phyloP scores from a whole-genome alignment of 2,329 filamentous ascomycete genomes.

The Talaromyces islandicus region DNA sequence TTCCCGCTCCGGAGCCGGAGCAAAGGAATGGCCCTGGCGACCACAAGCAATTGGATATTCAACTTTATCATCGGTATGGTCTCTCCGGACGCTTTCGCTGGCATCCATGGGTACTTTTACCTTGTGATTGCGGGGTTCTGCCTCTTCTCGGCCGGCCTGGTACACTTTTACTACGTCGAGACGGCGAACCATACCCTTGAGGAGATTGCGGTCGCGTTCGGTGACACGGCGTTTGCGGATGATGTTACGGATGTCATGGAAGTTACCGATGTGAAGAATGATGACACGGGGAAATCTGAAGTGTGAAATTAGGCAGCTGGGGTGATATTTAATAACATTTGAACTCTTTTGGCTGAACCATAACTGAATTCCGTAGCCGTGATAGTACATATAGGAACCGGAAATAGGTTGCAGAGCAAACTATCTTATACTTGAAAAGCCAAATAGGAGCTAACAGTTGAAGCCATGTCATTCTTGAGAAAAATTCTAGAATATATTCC shows the following conservation, averaged over 20 bases:
- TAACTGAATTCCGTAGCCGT: no score
- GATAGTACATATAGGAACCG: no score
- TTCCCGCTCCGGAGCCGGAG: conserved; percentile 31
- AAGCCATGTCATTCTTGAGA: no score
- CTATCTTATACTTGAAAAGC: no score
- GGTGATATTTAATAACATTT: no score
- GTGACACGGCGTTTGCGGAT: conserved; percentile 24
- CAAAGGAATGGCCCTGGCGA: conserved; percentile 37
- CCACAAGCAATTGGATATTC: conserved; percentile 33
- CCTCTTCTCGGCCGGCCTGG: conserved; percentile 29
- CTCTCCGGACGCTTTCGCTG: conserved; percentile 36
- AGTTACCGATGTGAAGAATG: not conserved
- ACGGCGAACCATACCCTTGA: conserved; percentile 29
- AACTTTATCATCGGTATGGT: conserved; percentile 35
- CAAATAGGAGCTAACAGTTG: no score
- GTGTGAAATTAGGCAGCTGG: no score
- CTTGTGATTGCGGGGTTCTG: conserved; percentile 39
- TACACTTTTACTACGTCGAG: conserved; percentile 38
- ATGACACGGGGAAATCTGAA: no score
- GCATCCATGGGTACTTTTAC: conserved; percentile 40
- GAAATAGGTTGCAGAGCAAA: no score
- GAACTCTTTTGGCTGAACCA: no score
- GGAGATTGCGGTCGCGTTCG: conserved; percentile 37
- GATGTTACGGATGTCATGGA: not conserved
- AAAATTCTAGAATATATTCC: no score